Conservation (phyloP, 2,329 filamentous ascomycete species). For the Calonectria pseudoreteaudii region DNA sequence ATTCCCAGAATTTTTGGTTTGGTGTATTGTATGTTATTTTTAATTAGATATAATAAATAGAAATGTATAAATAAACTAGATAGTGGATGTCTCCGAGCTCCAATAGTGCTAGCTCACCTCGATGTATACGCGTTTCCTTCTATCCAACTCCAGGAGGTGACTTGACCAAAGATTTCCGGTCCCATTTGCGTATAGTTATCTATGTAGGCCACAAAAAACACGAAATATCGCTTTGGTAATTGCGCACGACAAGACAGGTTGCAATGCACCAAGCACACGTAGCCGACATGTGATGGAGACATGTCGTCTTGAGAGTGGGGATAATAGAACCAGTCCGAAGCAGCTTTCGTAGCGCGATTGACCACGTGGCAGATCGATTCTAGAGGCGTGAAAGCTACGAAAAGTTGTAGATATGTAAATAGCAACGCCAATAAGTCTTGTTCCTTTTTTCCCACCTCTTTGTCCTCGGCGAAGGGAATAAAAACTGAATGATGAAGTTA, state of each 20-base stretch:
- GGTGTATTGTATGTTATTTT: neutral
- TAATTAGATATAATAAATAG: neutral
- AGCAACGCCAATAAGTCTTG: too few relatives aligned
- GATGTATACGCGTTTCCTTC: neutral
- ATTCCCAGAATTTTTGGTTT: neutral
- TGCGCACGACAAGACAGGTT: neutral
- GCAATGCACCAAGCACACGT: neutral
- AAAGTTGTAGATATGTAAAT: too few relatives aligned
- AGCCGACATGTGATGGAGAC: neutral
- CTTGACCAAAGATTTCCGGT: neutral
- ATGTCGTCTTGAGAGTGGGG: neutral
- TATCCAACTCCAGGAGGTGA: neutral
- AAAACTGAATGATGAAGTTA: neutral
- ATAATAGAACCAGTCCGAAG: neutral
- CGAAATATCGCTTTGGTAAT: neutral
- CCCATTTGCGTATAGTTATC: neutral
- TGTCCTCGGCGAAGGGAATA: neutral
- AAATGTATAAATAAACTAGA: neutral
- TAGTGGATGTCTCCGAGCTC: neutral
- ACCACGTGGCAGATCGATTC: neutral
- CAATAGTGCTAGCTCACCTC: neutral
- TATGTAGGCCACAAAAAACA: neutral
- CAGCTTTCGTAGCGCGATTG: neutral
- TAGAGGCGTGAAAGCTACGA: neutral
- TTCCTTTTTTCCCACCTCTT: neutral